These are phyloP conservation scores for Dictyophora rubrovolvata DNA, from an alignment of 768 basidiomycete species.

Conservation along the genomic window DNA sequence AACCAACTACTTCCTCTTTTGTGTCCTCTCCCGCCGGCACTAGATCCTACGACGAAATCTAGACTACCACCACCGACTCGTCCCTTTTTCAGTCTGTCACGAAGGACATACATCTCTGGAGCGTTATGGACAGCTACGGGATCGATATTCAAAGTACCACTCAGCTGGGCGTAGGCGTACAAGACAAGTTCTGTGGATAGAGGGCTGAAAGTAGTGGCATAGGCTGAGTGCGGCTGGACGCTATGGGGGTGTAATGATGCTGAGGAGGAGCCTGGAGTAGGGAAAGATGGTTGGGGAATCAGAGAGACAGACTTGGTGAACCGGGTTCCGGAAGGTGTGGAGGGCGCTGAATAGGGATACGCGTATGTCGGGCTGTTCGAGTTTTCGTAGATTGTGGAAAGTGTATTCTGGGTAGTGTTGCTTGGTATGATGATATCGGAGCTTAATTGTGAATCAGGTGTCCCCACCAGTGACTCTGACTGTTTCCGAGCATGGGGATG, in stretches of 20 bases:
- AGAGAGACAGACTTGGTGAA: slow-evolving; percentile 5
- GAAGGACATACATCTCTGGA: slow-evolving; percentile 9
- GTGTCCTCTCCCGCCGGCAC: slow-evolving; percentile 14
- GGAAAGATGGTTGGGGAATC: background rate
- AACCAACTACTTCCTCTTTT: background rate
- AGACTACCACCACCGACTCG: slow-evolving; percentile 60
- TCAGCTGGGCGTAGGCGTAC: slow-evolving; percentile 77
- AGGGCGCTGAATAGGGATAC: slow-evolving; percentile 37
- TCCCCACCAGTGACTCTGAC: slow-evolving; percentile 40
- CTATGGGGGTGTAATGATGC: background rate
- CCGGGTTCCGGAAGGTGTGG: slow-evolving; percentile 14
- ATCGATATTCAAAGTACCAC: slow-evolving; percentile 54
- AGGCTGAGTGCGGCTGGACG: slow-evolving; percentile 28
- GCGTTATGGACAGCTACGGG: slow-evolving; percentile 26
- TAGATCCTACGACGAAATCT: slow-evolving; percentile 57
- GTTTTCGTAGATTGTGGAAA: slow-evolving; percentile 22
- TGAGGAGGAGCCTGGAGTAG: slow-evolving; percentile 3
- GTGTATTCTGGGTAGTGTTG: slow-evolving; percentile 23
- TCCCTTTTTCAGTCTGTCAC: slow-evolving; percentile 7
- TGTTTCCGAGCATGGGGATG: slow-evolving; percentile 75
- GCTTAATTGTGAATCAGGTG: slow-evolving; percentile 20
- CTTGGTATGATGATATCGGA: slow-evolving; percentile 10
- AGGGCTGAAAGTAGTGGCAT: slow-evolving; percentile 34
- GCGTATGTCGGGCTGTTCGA: slow-evolving; percentile 28
- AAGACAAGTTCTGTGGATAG: slow-evolving; percentile 60